phyloP scores from a whole-genome alignment of 2,329 filamentous ascomycete species.

The Colletotrichum cuscutae region DNA sequence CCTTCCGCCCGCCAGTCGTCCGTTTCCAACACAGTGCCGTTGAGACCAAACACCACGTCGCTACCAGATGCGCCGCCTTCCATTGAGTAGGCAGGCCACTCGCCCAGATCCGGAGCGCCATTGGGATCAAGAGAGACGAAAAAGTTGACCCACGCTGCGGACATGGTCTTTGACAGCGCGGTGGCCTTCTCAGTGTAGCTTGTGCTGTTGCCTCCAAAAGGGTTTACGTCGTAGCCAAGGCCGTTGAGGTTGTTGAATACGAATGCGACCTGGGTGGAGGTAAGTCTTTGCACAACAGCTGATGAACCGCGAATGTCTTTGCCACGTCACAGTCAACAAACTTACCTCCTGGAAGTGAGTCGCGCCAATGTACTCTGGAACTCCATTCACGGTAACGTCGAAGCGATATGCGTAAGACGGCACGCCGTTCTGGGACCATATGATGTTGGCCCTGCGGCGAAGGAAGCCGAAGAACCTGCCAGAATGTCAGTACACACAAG shows the following conservation, averaged over 20 bases:
- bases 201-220: conserved; percentile 42
- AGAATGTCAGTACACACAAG: neutral
- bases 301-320: neutral
- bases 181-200: conserved; percentile 39
- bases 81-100: conserved; percentile 42
- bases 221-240: conserved; percentile 44
- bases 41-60: conserved; percentile 42
- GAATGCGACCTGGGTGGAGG: conserved; percentile 46
- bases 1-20: conserved; percentile 44
- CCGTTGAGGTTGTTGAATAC: conserved; percentile 51
- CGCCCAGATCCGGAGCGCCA: conserved; percentile 30
- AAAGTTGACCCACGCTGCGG: conserved; percentile 46
- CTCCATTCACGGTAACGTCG: conserved; percentile 43
- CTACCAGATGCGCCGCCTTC: conserved; percentile 36
- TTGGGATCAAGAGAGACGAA: conserved; percentile 41
- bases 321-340: neutral
- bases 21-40: conserved; percentile 40
- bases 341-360: conserved; percentile 51
- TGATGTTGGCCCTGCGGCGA: conserved; percentile 41
- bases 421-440: conserved; percentile 41
- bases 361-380: conserved; percentile 37
- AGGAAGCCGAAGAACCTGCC: conserved; percentile 41
- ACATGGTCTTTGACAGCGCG: conserved; percentile 42
- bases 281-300: neutral
- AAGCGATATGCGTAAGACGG: conserved; percentile 46